Conservation (phyloP, 2,329 filamentous ascomycete species). For the Hypoxylon sp. region DNA sequence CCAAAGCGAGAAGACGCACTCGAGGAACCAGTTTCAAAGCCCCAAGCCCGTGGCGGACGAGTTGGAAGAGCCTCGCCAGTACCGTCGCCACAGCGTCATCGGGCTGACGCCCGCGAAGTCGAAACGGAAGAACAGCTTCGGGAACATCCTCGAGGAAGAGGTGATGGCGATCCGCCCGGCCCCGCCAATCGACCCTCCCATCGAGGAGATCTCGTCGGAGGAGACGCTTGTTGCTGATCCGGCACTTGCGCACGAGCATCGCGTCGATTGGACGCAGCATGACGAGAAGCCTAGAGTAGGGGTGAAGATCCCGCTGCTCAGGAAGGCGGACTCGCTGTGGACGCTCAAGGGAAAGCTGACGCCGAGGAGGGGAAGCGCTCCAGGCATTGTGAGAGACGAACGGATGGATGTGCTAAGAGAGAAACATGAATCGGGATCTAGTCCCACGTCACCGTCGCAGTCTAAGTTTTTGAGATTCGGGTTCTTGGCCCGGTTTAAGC, state of each 20-base stretch:
- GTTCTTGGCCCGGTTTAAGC: constrained; percentile 57
- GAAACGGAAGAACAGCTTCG: constrained; percentile 23
- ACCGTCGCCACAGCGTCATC: constrained; percentile 5
- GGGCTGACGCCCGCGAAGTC: constrained; percentile 10
- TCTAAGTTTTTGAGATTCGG: constrained; percentile 49
- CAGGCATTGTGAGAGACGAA: constrained; percentile 38
- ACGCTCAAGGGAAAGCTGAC: constrained; percentile 55
- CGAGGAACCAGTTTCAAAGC: constrained; percentile 56
- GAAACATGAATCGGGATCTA: constrained; percentile 19
- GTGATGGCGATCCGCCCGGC: constrained; percentile 7
- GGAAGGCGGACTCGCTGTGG: constrained; percentile 60
- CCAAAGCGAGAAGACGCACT: constrained; percentile 50
- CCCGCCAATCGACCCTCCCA: constrained; percentile 23
- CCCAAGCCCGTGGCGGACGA: constrained; percentile 47
- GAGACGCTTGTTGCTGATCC: constrained; percentile 41
- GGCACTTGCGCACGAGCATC: constrained; percentile 47
- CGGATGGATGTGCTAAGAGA: constrained; percentile 29
- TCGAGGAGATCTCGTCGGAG: constrained; percentile 34
- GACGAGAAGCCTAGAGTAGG: constrained; percentile 49
- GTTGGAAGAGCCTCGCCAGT: constrained; percentile 9
- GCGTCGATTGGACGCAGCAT: constrained; percentile 67
- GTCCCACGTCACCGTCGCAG: constrained; percentile 23
- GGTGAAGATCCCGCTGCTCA: constrained; percentile 45
- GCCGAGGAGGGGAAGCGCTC: constrained; percentile 49
- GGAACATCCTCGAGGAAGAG: constrained; percentile 32